Evolutionary conservation across 2,329 filamentous ascomycete genomes (phyloP).

Genomic region (Canariomyces notabilis): DNA sequence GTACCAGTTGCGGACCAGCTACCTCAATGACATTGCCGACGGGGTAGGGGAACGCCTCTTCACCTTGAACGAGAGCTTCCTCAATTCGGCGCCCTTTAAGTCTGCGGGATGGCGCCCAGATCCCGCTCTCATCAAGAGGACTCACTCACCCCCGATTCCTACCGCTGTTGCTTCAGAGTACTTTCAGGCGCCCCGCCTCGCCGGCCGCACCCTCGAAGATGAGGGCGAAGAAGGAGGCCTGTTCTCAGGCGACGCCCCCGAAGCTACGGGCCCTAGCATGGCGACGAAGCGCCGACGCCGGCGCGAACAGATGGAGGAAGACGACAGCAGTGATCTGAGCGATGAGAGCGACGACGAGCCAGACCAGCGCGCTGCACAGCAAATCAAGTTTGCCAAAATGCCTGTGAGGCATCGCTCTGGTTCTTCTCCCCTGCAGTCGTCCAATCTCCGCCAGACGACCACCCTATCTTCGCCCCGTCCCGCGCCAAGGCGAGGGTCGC

Average conservation of each 20-base stretch:
- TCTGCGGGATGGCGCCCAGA: slow-evolving; percentile 75
- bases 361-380: slow-evolving; percentile 69
- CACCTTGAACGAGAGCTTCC: slow-evolving; percentile 70
- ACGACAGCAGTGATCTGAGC: slow-evolving; percentile 79
- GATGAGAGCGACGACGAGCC: slow-evolving; percentile 79
- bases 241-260: slow-evolving; percentile 61
- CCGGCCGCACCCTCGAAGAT: slow-evolving; percentile 61
- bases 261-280: slow-evolving; percentile 64
- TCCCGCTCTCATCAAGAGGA: slow-evolving; percentile 71
- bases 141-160: slow-evolving; percentile 80
- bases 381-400: slow-evolving; percentile 96
- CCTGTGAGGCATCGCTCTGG: slow-evolving; percentile 79
- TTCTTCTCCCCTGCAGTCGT: slow-evolving; percentile 76
- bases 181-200: slow-evolving; percentile 65
- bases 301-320: slow-evolving; percentile 73
- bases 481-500: slow-evolving; percentile 58
- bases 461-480: slow-evolving; percentile 44
- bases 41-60: slow-evolving; percentile 81
- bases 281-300: slow-evolving; percentile 61
- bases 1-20: slow-evolving; percentile 76
- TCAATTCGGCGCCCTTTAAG: slow-evolving; percentile 78
- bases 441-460: slow-evolving; percentile 53
- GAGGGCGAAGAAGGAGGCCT: slow-evolving; percentile 69
- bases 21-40: slow-evolving; percentile 74
- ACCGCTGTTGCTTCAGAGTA: slow-evolving; percentile 79